A percentile compares a stretch with the other conserved stretches of the same genome.
These are phyloP conservation scores for Ochetophila trinervis DNA, from an alignment of 306 rosid genomes.

Conservation along the genomic window DNA sequence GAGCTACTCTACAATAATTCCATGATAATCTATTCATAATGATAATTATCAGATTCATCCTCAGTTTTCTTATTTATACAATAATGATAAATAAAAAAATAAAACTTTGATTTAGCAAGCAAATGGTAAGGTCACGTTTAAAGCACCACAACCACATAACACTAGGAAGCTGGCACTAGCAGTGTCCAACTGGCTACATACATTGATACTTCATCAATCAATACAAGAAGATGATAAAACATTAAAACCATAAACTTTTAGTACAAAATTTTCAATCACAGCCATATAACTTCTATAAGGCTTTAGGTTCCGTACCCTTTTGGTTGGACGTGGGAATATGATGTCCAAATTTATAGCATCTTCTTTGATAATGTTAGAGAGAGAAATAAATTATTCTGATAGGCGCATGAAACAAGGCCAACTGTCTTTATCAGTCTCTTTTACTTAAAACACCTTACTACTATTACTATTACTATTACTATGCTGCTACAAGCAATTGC, in stretches of 20 bases:
- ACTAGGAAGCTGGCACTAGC: neutral
- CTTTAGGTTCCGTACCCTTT: slow-evolving; percentile 17
- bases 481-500: neutral
- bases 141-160: slow-evolving; percentile 7
- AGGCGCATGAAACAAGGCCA: slow-evolving; percentile 7
- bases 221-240: neutral
- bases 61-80: too few species aligned
- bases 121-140: neutral
- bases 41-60: too few species aligned
- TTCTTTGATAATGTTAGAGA: slow-evolving; percentile 12
- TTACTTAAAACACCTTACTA: neutral
- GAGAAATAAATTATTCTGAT: neutral
- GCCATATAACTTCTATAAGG: slow-evolving; percentile 9
- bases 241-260: too few species aligned
- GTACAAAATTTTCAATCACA: neutral
- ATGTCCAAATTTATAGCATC: slow-evolving; percentile 18
- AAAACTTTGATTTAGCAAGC: too few species aligned
- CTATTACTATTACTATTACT: too few species aligned
- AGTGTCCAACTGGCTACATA: neutral
- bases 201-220: neutral
- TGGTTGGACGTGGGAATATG: slow-evolving; percentile 24
- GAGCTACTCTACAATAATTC: too few species aligned
- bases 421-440: slow-evolving; percentile 6
- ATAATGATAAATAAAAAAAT: too few species aligned
- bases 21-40: too few species aligned